Evolutionary conservation across 2,329 filamentous ascomycete genomes (phyloP).

Genomic region (Blastomyces emzantsi): DNA sequence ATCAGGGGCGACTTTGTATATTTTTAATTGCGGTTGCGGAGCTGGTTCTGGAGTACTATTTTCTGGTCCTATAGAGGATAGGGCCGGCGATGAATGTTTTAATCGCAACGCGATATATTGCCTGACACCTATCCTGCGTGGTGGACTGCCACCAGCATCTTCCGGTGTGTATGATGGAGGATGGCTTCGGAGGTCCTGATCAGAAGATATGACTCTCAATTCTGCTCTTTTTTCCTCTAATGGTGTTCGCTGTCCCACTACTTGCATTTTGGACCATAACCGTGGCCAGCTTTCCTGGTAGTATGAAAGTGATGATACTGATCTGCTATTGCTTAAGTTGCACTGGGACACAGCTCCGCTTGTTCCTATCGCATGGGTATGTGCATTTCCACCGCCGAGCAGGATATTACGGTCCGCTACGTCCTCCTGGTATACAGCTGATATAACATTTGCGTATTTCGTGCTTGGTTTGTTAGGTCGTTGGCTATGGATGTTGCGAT

Average conservation of each 20-base stretch:
- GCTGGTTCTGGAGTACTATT: background rate
- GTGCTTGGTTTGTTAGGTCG: slow-evolving; percentile 19
- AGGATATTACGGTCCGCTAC: slow-evolving; percentile 35
- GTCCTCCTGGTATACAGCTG: slow-evolving; percentile 34
- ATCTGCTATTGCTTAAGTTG: slow-evolving; percentile 1
- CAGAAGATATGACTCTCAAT: slow-evolving; percentile 16
- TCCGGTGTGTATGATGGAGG: slow-evolving; percentile 1
- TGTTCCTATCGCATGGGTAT: slow-evolving; percentile 19
- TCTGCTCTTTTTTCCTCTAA: background rate
- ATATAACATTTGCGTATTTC: slow-evolving; percentile 26
- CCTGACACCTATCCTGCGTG: slow-evolving; percentile 3
- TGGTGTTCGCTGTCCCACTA: background rate
- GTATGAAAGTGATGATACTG: slow-evolving; percentile 2
- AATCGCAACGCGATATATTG: slow-evolving; percentile 6
- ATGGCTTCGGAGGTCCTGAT: slow-evolving; percentile 19
- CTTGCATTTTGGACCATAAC: slow-evolving; percentile 5
- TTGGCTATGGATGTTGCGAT: slow-evolving; percentile 31
- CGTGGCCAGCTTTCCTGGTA: slow-evolving; percentile 11
- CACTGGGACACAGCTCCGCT: slow-evolving; percentile 17
- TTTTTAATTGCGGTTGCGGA: background rate
- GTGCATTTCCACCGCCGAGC: slow-evolving; percentile 20
- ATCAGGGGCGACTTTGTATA: background rate
- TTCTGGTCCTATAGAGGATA: slow-evolving; percentile 5
- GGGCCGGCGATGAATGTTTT: slow-evolving; percentile 10
- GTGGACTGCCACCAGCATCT: background rate